Evolutionary conservation across 2,329 filamentous ascomycete genomes (phyloP), one percentile per base, ranked within the genome.

Genomic region (Sporothrix pallida): DNA sequence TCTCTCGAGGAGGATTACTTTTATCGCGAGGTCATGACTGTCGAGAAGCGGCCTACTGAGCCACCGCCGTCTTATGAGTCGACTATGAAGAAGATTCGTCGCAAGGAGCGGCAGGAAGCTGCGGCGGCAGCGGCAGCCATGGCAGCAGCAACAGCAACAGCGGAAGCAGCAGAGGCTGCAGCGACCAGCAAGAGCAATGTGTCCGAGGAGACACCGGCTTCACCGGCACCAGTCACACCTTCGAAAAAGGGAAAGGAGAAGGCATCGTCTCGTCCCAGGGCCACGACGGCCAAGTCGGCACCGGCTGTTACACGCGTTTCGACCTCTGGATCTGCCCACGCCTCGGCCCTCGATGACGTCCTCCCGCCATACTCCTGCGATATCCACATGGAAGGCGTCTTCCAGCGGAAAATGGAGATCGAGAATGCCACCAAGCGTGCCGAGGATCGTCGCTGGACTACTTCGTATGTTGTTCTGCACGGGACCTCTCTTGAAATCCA

Each of bases 401-500:
- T 91, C 78, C 82, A 85, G 76, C 86, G 87, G 79, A 92, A 92
- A 82, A 87, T 89, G 82, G 91, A 93, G 80, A 86, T 92, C 73
- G 86, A 89, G 75, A 87, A 90, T 74, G 88, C 90, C 6, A 90
- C 88, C 76, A 88, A 90, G 78, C 83, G 88, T 63, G 87, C 90
- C 60, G 83, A 87, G 75, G 86, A 90, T 77, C 86, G 90, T 60
- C 87, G 88, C 76, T 93, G 91, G 91, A 84, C 86, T 76, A 85
- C 88, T 72, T 86, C 88, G 26, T 91, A 89, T 75, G 88, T 90
- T 20, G 84, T 88, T 7, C 84, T 94, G 42, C 87, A 88, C 77
- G 92, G 92, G 10, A 94, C 92, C 0, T 87, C 90, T 56, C 85
- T 94, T 76, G 87, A 86, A 78, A 83, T 94, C 42, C 86, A 93